phyloP scores from a whole-genome alignment of 2,329 filamentous ascomycete genomes.

The Colletotrichum trifolii region DNA sequence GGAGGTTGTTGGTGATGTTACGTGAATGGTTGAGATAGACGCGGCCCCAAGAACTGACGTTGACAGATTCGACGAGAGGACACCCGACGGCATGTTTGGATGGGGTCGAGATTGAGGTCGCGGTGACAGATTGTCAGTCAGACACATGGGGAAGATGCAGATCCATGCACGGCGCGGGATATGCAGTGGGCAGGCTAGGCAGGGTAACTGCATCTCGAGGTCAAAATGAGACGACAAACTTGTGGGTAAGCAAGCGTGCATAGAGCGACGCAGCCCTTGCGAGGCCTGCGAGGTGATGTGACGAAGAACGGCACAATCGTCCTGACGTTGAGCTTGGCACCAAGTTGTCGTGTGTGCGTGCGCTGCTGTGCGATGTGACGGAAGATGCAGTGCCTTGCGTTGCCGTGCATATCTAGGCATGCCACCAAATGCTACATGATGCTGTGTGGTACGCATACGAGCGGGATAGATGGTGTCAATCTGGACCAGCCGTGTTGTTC shows the following conservation, averaged over 20 bases:
- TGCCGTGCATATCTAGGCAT: slow-evolving; percentile 8
- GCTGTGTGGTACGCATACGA: slow-evolving; percentile 25
- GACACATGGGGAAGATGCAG: slow-evolving; percentile 27
- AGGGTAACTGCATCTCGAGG: slow-evolving; percentile 17
- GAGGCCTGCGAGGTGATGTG: background rate
- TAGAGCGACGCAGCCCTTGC: slow-evolving; percentile 1
- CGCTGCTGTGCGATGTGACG: background rate
- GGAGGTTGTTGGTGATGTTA: slow-evolving; percentile 16
- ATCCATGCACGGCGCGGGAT: slow-evolving; percentile 32
- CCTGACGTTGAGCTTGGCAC: background rate
- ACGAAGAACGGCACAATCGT: slow-evolving; percentile 11
- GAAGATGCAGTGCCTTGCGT: slow-evolving; percentile 8
- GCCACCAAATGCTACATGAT: background rate
- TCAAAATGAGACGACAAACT: slow-evolving; percentile 20
- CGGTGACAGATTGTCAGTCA: background rate
- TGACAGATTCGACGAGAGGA: slow-evolving; percentile 5
- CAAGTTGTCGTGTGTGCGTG: background rate
- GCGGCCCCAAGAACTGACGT: slow-evolving; percentile 30
- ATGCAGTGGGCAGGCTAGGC: too few species aligned
- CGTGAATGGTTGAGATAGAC: slow-evolving; percentile 23
- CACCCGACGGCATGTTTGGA: slow-evolving; percentile 1
- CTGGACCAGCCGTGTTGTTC: slow-evolving; percentile 2
- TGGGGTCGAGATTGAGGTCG: slow-evolving; percentile 5
- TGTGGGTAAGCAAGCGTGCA: slow-evolving; percentile 17
- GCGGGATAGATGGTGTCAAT: slow-evolving; percentile 17